phyloP scores from a whole-genome alignment of 768 basidiomycete genomes.

The Russula griseocarnosa region DNA sequence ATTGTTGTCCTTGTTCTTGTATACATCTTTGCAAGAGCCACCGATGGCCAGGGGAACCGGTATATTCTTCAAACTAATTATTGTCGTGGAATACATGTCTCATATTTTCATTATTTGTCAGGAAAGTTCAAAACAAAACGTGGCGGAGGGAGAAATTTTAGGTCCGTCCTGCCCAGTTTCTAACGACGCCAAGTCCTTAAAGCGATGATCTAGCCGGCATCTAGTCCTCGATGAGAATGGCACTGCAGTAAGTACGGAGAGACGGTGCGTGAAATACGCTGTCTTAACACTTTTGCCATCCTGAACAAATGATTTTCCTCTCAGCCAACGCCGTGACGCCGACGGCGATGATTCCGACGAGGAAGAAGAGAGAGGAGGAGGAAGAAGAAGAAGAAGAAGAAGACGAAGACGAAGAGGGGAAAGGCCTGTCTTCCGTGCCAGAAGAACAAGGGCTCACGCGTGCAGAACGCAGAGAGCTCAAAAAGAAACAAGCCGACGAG shows the following conservation, averaged over 20 bases:
- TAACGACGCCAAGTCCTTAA: slow-evolving; percentile 19
- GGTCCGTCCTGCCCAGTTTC: slow-evolving; percentile 25
- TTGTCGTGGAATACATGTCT: not conserved
- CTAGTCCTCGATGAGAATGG: slow-evolving; percentile 33
- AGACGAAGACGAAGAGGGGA: slow-evolving; percentile 34
- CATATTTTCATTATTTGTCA: not conserved
- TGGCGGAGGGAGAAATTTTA: slow-evolving; percentile 44
- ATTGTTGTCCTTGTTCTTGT: not conserved
- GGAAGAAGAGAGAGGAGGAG: slow-evolving; percentile 44
- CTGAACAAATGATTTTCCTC: not conserved
- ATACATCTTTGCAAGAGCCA: not conserved
- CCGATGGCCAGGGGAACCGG: slow-evolving; percentile 13
- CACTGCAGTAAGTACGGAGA: slow-evolving; percentile 30
- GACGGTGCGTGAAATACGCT: slow-evolving; percentile 16
- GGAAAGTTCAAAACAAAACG: slow-evolving; percentile 44
- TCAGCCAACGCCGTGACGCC: slow-evolving; percentile 14
- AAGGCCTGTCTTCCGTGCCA: slow-evolving; percentile 30
- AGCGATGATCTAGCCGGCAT: slow-evolving; percentile 25
- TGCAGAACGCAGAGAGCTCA: slow-evolving; percentile 69
- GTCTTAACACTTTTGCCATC: not conserved
- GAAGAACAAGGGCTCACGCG: slow-evolving; percentile 59
- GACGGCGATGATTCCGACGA: slow-evolving; percentile 34
- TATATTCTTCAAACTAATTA: slow-evolving; percentile 2
- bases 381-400: slow-evolving; percentile 42
- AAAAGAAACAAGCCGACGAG: slow-evolving; percentile 63